Percentiles rank a stretch among this genome's conserved stretches.
Conservation (phyloP, 768 basidiomycete species). For the Boletus patriciae region DNA sequence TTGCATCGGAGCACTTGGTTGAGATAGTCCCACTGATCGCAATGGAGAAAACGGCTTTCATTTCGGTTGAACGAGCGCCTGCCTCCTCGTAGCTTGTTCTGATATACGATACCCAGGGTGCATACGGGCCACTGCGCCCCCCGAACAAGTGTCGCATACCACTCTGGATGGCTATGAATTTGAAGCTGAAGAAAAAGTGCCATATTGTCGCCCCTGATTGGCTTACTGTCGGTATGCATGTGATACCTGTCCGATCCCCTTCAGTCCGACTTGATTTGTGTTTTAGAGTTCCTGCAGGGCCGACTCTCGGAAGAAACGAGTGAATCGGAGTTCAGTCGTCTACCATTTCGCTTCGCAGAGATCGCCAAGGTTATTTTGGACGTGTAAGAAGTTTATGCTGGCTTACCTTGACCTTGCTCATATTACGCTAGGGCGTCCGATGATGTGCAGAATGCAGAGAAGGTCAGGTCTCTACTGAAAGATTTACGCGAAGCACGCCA, state of each 20-base stretch:
- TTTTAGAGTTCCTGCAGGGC: slow-evolving; percentile 76
- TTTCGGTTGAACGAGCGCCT: slow-evolving; percentile 59
- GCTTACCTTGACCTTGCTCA: not conserved
- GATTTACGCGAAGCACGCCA: slow-evolving; percentile 96
- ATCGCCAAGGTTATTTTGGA: slow-evolving; percentile 92
- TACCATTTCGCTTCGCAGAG: slow-evolving; percentile 90
- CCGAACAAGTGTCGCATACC: slow-evolving; percentile 86
- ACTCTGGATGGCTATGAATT: slow-evolving; percentile 92
- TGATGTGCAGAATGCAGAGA: slow-evolving; percentile 83
- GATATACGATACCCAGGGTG: slow-evolving; percentile 55
- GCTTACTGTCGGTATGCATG: slow-evolving; percentile 74
- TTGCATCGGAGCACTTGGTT: slow-evolving; percentile 80
- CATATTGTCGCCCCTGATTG: slow-evolving; percentile 89
- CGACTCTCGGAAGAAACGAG: slow-evolving; percentile 73
- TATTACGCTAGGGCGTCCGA: slow-evolving; percentile 70
- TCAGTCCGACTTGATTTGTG: not conserved
- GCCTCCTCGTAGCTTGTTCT: slow-evolving; percentile 7
- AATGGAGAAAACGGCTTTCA: slow-evolving; percentile 90
- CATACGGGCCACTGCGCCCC: slow-evolving; percentile 89
- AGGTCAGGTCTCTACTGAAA: slow-evolving; percentile 81
- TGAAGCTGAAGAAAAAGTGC: slow-evolving; percentile 94
- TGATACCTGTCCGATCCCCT: not conserved
- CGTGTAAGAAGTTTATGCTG: slow-evolving; percentile 54
- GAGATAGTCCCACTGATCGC: slow-evolving; percentile 86
- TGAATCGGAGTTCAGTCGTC: slow-evolving; percentile 66